Evolutionary conservation across 371 early-diverging fungal genomes (phyloP).

Genomic region (Gilbertella persicaria): DNA sequence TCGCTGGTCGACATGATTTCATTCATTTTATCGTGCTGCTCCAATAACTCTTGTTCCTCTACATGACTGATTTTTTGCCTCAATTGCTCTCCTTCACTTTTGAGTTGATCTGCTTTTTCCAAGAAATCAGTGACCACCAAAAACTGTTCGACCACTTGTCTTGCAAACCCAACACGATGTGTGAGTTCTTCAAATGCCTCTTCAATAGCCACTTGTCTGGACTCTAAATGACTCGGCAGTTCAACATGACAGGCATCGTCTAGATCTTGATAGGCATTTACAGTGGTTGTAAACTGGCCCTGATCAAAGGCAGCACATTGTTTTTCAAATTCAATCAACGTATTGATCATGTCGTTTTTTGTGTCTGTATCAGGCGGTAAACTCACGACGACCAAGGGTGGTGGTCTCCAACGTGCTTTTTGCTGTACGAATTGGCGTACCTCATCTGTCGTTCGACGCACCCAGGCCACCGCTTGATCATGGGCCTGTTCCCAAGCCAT

Average conservation of each 20-base stretch:
- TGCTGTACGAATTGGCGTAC: conserved; percentile 26
- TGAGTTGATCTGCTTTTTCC: conserved; percentile 29
- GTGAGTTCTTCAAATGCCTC: conserved; percentile 41
- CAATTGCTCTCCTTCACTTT: conserved; percentile 24
- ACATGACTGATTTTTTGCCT: conserved; percentile 24
- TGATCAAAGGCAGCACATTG: conserved; percentile 37
- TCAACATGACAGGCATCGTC: conserved; percentile 43
- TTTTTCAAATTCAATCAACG: conserved; percentile 34
- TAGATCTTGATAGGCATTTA: conserved; percentile 49
- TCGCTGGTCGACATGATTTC: not conserved
- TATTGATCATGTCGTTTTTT: conserved; percentile 20
- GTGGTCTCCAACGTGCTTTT: conserved; percentile 37
- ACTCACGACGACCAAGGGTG: conserved; percentile 1
- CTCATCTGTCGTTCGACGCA: conserved; percentile 22
- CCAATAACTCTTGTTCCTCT: conserved; percentile 9
- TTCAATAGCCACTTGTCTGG: conserved; percentile 47
- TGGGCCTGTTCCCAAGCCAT: conserved; percentile 50
- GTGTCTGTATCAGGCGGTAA: not conserved
- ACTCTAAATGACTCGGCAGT: conserved; percentile 44
- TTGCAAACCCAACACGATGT: conserved; percentile 41
- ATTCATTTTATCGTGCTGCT: not conserved
- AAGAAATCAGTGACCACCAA: conserved; percentile 41
- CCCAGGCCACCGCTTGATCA: conserved; percentile 29
- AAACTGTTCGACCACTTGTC: conserved; percentile 49
- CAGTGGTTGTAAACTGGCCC: conserved; percentile 37